These are phyloP conservation scores for Parascedosporium putredinis DNA, from an alignment of 2,329 filamentous ascomycete genomes.

Conservation along the genomic window DNA sequence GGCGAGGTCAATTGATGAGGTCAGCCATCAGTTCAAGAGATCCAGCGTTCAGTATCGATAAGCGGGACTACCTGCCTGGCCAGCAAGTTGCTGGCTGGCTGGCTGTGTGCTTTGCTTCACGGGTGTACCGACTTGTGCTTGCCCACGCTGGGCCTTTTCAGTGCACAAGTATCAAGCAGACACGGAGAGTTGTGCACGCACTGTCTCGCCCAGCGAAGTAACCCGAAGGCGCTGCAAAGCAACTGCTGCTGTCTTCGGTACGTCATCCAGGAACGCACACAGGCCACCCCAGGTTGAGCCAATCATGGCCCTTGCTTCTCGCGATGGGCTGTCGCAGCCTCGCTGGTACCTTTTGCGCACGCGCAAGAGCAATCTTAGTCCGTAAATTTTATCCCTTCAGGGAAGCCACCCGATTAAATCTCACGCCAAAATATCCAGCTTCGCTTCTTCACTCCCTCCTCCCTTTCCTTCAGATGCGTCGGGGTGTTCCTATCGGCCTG, in stretches of 20 bases:
- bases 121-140: too few species aligned
- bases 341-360: background rate
- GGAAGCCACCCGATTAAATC: background rate
- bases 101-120: too few species aligned
- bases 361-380: background rate
- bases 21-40: too few species aligned
- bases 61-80: too few species aligned
- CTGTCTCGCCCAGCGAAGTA: too few species aligned
- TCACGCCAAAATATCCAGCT: background rate
- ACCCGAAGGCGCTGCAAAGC: too few species aligned
- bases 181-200: too few species aligned
- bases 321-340: background rate
- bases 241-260: background rate
- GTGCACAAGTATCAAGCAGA: too few species aligned
- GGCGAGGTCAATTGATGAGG: slow-evolving; percentile 1
- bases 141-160: too few species aligned
- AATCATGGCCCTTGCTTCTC: background rate
- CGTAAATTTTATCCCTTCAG: background rate
- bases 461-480: background rate
- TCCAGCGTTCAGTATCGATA: too few species aligned
- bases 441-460: background rate
- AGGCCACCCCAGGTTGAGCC: background rate
- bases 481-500: background rate
- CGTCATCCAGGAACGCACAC: background rate
- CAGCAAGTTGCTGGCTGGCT: too few species aligned